Evolutionary conservation across 2,329 filamentous ascomycete species (phyloP).

Genomic region (Botrytis deweyae): DNA sequence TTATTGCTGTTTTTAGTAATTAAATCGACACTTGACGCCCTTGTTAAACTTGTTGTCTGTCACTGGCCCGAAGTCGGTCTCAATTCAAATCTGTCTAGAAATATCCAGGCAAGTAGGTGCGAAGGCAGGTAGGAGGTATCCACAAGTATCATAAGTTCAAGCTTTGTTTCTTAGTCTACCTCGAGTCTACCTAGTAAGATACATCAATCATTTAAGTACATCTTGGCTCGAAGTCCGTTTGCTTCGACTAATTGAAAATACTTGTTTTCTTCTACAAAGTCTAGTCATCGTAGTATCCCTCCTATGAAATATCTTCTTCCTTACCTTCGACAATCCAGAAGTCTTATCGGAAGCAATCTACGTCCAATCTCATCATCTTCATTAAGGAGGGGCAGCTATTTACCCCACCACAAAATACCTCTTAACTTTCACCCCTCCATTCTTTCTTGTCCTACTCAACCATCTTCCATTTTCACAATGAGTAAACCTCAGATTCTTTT

Average conservation of each 20-base stretch:
- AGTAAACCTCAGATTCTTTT: constrained; percentile 59
- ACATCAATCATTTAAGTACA: neutral
- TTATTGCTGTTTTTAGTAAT: constrained; percentile 12
- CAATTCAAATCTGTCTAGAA: neutral
- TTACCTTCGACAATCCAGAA: neutral
- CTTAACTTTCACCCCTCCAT: constrained; percentile 6
- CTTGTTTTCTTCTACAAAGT: neutral
- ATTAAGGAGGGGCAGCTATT: constrained; percentile 32
- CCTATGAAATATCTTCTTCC: neutral
- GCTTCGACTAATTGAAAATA: neutral
- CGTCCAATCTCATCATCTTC: neutral
- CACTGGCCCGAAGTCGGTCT: constrained; percentile 2
- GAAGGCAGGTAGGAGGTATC: neutral
- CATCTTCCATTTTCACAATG: constrained; percentile 30
- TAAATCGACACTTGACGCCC: neutral
- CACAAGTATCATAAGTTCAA: neutral
- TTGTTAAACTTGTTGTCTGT: neutral
- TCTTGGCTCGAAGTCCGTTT: neutral
- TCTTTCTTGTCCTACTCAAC: neutral
- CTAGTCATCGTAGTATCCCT: neutral
- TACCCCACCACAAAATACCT: constrained; percentile 31
- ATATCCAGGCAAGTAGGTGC: neutral
- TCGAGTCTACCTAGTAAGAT: neutral
- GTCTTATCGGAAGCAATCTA: neutral
- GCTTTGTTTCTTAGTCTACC: neutral